Percentiles rank a stretch among this genome's conserved stretches.
phyloP scores from a whole-genome alignment of 768 basidiomycete species.

The Kwoniella pini region DNA sequence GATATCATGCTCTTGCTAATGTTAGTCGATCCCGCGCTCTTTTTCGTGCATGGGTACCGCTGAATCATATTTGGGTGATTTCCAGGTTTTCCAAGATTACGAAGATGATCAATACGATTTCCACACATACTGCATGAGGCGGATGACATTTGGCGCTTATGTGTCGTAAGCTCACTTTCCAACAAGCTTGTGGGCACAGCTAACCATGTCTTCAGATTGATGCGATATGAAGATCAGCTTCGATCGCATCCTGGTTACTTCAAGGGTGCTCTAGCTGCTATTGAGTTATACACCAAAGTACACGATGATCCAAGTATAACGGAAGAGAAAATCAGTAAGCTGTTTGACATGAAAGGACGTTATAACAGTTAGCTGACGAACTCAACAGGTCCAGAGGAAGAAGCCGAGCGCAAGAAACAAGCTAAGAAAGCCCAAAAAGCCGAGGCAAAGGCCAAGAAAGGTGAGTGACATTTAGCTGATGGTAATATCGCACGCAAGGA shows the following conservation, averaged over 20 bases:
- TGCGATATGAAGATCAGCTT: conserved; percentile 78
- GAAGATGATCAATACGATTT: conserved; percentile 98
- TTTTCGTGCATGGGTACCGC: not conserved
- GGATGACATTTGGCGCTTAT: conserved; percentile 83
- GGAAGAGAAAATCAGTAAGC: conserved; percentile 46
- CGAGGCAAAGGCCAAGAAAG: conserved; percentile 49
- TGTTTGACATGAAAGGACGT: not conserved
- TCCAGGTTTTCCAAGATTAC: conserved; percentile 74
- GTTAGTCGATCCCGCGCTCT: conserved; percentile 58
- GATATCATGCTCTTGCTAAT: conserved; percentile 73
- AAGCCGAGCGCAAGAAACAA: conserved; percentile 51
- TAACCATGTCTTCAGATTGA: conserved; percentile 60
- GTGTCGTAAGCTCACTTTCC: conserved; percentile 63
- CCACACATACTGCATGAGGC: conserved; percentile 89
- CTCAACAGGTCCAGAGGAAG: conserved; percentile 49
- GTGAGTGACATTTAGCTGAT: conserved; percentile 13
- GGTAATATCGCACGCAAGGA: not conserved
- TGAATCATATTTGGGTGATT: not conserved
- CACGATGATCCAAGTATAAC: conserved; percentile 47
- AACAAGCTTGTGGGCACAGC: conserved; percentile 4
- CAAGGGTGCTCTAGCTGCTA: conserved; percentile 68
- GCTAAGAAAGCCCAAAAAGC: conserved; percentile 55
- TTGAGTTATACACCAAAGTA: conserved; percentile 60
- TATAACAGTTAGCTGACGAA: not conserved
- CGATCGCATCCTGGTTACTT: conserved; percentile 76